Evolutionary conservation across 768 basidiomycete genomes (phyloP), one percentile per base, ranked within the genome.

Genomic region (Boletellus sp.): DNA sequence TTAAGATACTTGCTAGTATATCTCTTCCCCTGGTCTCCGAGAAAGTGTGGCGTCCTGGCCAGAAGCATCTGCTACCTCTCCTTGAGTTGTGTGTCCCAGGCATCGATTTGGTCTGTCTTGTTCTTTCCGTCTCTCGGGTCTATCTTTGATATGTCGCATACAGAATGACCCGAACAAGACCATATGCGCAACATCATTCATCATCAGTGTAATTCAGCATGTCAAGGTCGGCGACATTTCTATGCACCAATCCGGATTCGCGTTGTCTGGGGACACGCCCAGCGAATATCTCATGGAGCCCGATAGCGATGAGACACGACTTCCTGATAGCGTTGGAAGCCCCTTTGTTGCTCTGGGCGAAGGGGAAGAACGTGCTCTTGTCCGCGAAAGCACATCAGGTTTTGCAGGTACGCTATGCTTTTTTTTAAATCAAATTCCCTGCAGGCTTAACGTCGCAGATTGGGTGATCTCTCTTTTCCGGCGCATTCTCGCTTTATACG

Each of bases 51-150:
- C 74, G 88, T 5, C 82, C 84, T 8, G 94, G 95, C 0, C 92
- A 92, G 65, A 90, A 90, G 64, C 88, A 94, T 62, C 71, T 98
- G 35, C 72, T 93, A 4, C 90, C 92, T 13, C 75, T 97, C 26
- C 78, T 98, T 42, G 92, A 95, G 58, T 72, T 96, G 38, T 90
- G 86, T 51, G 72, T 96, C 24, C 94, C 94, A 11, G 94, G 94
- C 11, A 93, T 97, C 50, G 94, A 97, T 71, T 74, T 91, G 48
- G 87, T 89, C 51, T 51, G 83, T 51, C 43, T 4, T 20, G 39
- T 50, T 26, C 16, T 43, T 42, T 13, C 19, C 4, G 15, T 47
- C 2, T 47, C 10, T 31, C 24, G n/a, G n/a, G 7, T 36, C 34
- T 44, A 42, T 42, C 26, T 19, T 42, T 53, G 37, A 47, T 52